A percentile compares a stretch with the other conserved stretches of the same genome.
Evolutionary conservation across 768 basidiomycete species (phyloP).

Genomic region (Boletus huronensis): DNA sequence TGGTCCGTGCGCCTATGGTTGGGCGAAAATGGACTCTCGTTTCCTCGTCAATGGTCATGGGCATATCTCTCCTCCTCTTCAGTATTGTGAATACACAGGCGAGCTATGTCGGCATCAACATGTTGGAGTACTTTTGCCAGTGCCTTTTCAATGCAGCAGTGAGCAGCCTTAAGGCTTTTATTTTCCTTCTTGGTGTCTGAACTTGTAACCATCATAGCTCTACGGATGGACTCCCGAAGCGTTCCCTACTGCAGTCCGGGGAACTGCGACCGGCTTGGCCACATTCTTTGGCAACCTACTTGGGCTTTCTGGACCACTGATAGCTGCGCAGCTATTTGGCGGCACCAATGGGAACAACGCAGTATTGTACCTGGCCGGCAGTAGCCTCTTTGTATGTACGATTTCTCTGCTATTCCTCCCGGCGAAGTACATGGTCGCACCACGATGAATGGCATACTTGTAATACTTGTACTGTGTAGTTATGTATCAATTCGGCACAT

Average conservation of each 20-base stretch:
- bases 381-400: constrained; percentile 9
- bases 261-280: constrained; percentile 11
- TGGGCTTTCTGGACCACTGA: not conserved
- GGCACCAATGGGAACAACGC: not conserved
- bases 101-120: constrained; percentile 8
- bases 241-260: constrained; percentile 13
- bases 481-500: not conserved
- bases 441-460: not conserved
- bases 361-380: constrained; percentile 12
- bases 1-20: constrained; percentile 13
- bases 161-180: not conserved
- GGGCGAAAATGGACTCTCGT: constrained; percentile 19
- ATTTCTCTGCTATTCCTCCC: constrained; percentile 7
- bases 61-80: constrained; percentile 8
- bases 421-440: constrained; percentile 12
- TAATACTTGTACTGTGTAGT: not conserved
- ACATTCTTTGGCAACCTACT: constrained; percentile 1
- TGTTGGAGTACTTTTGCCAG: constrained; percentile 9
- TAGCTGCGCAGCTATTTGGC: constrained; percentile 6
- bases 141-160: constrained; percentile 9
- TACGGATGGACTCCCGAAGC: constrained; percentile 17
- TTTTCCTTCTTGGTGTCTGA: not conserved
- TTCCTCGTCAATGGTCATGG: constrained; percentile 8
- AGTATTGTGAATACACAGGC: constrained; percentile 10
- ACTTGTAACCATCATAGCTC: constrained; percentile 1